Percentiles rank a stretch among this genome's conserved stretches.
phyloP scores from a whole-genome alignment of 192 early-diverging fungal species.

The Allomyces macrogynus region DNA sequence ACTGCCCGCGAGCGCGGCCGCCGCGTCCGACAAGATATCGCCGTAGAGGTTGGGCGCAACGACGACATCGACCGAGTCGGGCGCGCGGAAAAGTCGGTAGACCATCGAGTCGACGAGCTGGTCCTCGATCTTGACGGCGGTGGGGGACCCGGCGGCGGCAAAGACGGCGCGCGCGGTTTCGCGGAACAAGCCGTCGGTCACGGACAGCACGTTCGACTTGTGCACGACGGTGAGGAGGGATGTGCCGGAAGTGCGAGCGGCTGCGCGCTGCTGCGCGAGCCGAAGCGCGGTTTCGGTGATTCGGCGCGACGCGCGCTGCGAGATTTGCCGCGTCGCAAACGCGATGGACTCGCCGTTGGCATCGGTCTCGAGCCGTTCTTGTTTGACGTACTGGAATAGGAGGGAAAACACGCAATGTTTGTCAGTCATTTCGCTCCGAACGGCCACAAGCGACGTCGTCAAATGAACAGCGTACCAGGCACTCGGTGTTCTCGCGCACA shows the following conservation, averaged over 20 bases:
- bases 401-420: not conserved
- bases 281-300: constrained; percentile 81
- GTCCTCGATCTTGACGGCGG: constrained; percentile 61
- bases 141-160: constrained; percentile 4
- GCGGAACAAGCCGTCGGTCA: constrained; percentile 92
- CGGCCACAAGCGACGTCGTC: not conserved
- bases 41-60: constrained; percentile 97
- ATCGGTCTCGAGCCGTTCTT: constrained; percentile 44
- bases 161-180: constrained; percentile 62
- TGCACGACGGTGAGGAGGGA: constrained; percentile 78
- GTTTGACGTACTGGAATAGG: constrained; percentile 55
- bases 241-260: constrained; percentile 40
- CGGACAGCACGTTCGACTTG: constrained; percentile 88
- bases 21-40: constrained; percentile 91
- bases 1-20: constrained; percentile 85
- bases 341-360: constrained; percentile 41
- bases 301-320: constrained; percentile 67
- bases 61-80: constrained; percentile 83
- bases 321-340: constrained; percentile 62
- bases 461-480: constrained; percentile 40
- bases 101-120: constrained; percentile 99
- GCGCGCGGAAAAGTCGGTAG: constrained; percentile 93
- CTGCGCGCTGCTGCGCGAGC: constrained; percentile 65
- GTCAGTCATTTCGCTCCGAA: not conserved
- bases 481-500: constrained; percentile 96